Evolutionary conservation across 345 rosid species (phyloP).

Genomic region (Clausena lansium): DNA sequence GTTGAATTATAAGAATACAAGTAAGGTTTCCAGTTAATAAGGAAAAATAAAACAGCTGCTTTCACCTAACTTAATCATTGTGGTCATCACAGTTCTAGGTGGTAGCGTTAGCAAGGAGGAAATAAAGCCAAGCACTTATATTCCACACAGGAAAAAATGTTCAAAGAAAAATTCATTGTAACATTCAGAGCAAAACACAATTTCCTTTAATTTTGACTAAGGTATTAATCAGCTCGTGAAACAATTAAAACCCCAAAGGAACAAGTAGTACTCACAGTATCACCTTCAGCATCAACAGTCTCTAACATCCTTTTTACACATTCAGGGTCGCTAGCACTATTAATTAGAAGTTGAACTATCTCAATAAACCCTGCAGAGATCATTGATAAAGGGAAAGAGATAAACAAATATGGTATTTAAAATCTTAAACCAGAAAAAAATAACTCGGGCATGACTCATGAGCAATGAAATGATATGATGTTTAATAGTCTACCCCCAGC

Average conservation of each 20-base stretch:
- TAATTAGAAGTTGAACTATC: slow-evolving; percentile 60
- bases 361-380: slow-evolving; percentile 56
- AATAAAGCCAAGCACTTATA: too few relatives aligned
- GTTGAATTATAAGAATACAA: too few relatives aligned
- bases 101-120: too few relatives aligned
- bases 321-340: slow-evolving; percentile 46
- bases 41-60: not conserved
- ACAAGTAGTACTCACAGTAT: slow-evolving; percentile 57
- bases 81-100: not conserved
- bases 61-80: not conserved
- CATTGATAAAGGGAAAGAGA: not conserved
- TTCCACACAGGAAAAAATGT: not conserved
- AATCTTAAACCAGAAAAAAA: not conserved
- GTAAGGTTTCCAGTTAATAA: not conserved
- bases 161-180: not conserved
- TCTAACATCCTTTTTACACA: slow-evolving; percentile 66
- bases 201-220: not conserved
- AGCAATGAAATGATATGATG: not conserved
- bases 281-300: slow-evolving; percentile 76
- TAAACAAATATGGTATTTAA: not conserved
- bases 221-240: not conserved
- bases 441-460: not conserved
- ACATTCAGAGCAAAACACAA: not conserved
- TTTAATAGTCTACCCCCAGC: slow-evolving; percentile 59
- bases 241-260: not conserved